These are phyloP conservation scores for Maudiozyma serrabonitensis DNA, from an alignment of 805 yeast genomes.

Conservation along the genomic window DNA sequence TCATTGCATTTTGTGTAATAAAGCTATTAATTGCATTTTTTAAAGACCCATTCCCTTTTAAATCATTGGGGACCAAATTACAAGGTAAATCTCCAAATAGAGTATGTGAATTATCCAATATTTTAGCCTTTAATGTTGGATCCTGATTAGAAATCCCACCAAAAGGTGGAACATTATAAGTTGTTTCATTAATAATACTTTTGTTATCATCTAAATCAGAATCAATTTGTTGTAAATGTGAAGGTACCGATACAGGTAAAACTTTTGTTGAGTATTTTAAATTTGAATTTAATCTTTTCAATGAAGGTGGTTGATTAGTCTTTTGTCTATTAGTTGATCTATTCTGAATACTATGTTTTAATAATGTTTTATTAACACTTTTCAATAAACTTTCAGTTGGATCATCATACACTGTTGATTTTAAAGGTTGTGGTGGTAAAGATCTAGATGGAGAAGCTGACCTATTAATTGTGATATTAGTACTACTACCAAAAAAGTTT, in stretches of 20 bases:
- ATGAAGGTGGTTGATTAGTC: not conserved
- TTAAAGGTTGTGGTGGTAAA: conserved; percentile 1
- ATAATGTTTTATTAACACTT: conserved; percentile 21
- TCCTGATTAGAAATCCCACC: conserved; percentile 67
- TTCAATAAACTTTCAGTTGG: conserved; percentile 21
- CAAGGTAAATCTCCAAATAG: conserved; percentile 50
- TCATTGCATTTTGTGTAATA: conserved; percentile 21
- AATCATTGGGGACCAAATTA: conserved; percentile 50
- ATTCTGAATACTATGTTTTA: conserved; percentile 12
- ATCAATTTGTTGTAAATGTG: not conserved
- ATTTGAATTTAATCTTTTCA: not conserved
- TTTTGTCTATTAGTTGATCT: conserved; percentile 3
- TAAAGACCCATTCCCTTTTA: conserved; percentile 78
- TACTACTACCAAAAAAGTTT: conserved; percentile 35
- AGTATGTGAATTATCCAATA: conserved; percentile 31
- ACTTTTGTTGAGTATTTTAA: not conserved
- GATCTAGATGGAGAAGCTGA: conserved; percentile 1
- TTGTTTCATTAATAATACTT: conserved; percentile 4
- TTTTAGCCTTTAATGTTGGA: conserved; percentile 33
- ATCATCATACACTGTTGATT: conserved; percentile 5
- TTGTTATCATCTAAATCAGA: conserved; percentile 10
- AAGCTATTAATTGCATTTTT: conserved; percentile 74
- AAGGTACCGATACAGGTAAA: too few species aligned
- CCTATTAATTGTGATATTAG: not conserved
- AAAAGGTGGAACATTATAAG: conserved; percentile 36